Percentiles rank a stretch among this genome's conserved stretches.
Evolutionary conservation across 345 rosid genomes (phyloP).

Genomic region (Moricandia arvensis): DNA sequence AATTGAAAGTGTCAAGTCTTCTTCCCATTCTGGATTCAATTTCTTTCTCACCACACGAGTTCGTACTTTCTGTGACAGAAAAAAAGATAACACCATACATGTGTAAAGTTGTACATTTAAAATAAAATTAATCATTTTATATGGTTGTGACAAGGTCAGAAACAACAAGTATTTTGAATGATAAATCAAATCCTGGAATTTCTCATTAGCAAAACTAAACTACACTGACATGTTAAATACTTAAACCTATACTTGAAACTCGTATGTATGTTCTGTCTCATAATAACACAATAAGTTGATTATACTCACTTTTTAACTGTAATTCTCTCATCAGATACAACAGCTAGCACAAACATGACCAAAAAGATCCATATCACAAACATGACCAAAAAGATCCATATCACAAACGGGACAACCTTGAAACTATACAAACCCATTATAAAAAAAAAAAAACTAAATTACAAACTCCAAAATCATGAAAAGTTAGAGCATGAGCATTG

Average conservation of each 20-base stretch:
- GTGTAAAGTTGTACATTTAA: not conserved
- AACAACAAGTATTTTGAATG: not conserved
- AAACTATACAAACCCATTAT: not conserved
- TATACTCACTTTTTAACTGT: not conserved
- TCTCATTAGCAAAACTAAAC: not conserved
- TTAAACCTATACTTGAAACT: not conserved
- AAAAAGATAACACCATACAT: not conserved
- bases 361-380: too few relatives aligned
- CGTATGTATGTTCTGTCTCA: not conserved
- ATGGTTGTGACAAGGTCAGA: not conserved
- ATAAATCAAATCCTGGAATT: not conserved
- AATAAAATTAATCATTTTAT: not conserved
- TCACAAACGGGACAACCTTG: not conserved
- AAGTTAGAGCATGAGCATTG: too few relatives aligned
- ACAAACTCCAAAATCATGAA: not conserved
- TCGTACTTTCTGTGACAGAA: conserved; percentile 58
- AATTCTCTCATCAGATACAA: not conserved
- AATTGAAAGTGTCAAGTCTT: conserved; percentile 71
- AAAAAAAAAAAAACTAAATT: not conserved
- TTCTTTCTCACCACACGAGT: conserved; percentile 66
- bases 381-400: not conserved
- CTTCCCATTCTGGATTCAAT: conserved; percentile 84
- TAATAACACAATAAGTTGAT: not conserved
- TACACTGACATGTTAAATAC: not conserved
- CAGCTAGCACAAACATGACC: too few relatives aligned